Evolutionary conservation across 225 moss, liverwort and hornwort genomes (phyloP), one percentile per base, ranked within the genome.

Genomic region (Takakia lepidozioides): DNA sequence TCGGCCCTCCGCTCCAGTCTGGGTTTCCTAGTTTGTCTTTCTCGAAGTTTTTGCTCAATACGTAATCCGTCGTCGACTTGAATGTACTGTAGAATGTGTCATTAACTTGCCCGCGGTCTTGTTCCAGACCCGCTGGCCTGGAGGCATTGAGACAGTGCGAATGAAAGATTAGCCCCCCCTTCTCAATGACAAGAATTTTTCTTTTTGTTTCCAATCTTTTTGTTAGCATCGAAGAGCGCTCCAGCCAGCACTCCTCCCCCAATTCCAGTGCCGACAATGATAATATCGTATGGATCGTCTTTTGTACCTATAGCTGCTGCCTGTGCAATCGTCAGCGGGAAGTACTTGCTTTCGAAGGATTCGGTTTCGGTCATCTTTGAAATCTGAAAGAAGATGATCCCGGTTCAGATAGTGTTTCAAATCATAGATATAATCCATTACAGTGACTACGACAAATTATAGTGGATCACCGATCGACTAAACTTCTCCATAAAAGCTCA

Each of bases 101-200:
- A 18, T 46, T 46, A 3, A 4, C 10, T 23, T 46, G 46, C 5
- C 46, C 46, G 19, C 46, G 9, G 46, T 24, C 26, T 18, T 10
- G 3, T 8, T 3, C 4, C 46, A 46, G 18, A 46, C 46, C 46
- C 10, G 22, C 10, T 3, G 46, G 46, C 46, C 46, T 46, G 46
- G 46, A 46, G 46, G 46, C 15, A 23, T 46, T 46, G 46, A 46
- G 46, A 46, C 46, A 46, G 22, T 46, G 46, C 46, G 46, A 46
- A 15, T 46, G 46, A 23, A 46, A 46, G 9, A 46, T 8, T 23
- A 46, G 46, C 10, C 46, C 46, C 18, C 46, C 46, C 22, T 23
- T 46, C 46, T 46, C 46, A 5, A 46, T 23, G 10, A 46, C 46
- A 10, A 46, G 46, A 9, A 46, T 46, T 19, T 17, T 43, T 46